Conservation (phyloP, 495 filamentous ascomycete genomes). For the Lentithecium fluviatile region DNA sequence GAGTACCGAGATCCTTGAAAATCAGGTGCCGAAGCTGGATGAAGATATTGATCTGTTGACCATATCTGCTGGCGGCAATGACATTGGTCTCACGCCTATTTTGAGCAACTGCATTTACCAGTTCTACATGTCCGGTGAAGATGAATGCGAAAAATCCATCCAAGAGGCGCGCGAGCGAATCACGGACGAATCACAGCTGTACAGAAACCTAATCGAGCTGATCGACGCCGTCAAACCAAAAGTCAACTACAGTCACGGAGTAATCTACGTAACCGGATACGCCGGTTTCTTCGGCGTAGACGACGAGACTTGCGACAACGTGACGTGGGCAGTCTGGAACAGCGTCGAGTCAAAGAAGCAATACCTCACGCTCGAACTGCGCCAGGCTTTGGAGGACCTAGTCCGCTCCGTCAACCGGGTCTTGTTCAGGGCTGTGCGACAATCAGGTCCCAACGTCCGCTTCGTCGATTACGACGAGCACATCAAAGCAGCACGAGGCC, state of each 20-base stretch:
- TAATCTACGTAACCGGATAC: conserved; percentile 28
- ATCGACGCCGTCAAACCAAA: conserved; percentile 12
- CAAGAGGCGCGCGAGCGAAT: conserved; percentile 9
- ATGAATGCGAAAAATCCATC: conserved; percentile 18
- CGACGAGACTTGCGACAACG: conserved; percentile 25
- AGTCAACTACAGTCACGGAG: conserved; percentile 13
- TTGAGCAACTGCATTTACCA: conserved; percentile 33
- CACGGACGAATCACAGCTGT: conserved; percentile 7
- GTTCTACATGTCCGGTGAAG: conserved; percentile 21
- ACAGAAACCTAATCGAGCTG: conserved; percentile 12
- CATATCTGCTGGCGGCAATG: conserved; percentile 31
- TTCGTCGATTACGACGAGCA: conserved; percentile 25
- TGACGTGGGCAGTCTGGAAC: conserved; percentile 29
- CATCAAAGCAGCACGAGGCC: conserved; percentile 8
- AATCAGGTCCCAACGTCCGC: conserved; percentile 14
- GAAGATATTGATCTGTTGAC: conserved; percentile 26
- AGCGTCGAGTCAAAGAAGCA: conserved; percentile 7
- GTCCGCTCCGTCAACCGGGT: conserved; percentile 20
- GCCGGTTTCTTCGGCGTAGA: conserved; percentile 30
- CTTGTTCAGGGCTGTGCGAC: conserved; percentile 4
- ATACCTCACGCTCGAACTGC: conserved; percentile 16
- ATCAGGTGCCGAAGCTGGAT: conserved; percentile 15
- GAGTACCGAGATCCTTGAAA: conserved; percentile 7
- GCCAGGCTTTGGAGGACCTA: conserved; percentile 13
- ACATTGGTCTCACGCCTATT: conserved; percentile 26